phyloP scores from a whole-genome alignment of 2,329 filamentous ascomycete genomes.

The Diplodia scrobiculata region DNA sequence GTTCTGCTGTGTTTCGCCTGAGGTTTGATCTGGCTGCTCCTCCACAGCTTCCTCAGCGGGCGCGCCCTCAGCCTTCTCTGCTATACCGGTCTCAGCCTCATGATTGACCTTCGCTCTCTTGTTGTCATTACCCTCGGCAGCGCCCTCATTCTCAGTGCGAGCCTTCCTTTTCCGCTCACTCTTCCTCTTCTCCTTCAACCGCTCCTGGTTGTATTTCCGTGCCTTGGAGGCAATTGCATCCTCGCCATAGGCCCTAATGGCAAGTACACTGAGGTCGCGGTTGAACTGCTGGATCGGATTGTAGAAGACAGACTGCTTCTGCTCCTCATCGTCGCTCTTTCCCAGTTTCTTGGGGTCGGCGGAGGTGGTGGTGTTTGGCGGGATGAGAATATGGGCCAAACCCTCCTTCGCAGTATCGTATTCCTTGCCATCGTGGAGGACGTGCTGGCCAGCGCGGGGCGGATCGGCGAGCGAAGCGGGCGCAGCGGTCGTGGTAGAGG shows the following conservation, averaged over 20 bases:
- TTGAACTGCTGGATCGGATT: constrained; percentile 99
- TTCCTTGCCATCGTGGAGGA: constrained; percentile 53
- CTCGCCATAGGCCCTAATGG: constrained; percentile 85
- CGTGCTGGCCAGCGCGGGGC: constrained; percentile 39
- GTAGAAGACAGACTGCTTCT: constrained; percentile 84
- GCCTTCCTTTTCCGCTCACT: constrained; percentile 36
- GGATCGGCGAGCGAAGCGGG: constrained; percentile 35
- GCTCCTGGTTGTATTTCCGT: constrained; percentile 38
- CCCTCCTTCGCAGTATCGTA: constrained; percentile 68
- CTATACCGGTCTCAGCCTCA: constrained; percentile 20
- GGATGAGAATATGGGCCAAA: constrained; percentile 67
- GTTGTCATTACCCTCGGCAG: constrained; percentile 31
- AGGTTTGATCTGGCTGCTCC: neutral
- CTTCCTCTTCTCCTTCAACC: constrained; percentile 42
- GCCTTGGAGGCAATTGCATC: constrained; percentile 57
- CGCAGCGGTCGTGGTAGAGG: neutral
- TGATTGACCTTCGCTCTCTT: constrained; percentile 34
- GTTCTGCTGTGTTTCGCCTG: neutral
- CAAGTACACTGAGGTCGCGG: constrained; percentile 87
- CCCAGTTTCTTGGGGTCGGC: constrained; percentile 48
- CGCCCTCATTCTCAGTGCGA: neutral
- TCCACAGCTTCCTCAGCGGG: neutral
- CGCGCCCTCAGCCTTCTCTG: neutral
- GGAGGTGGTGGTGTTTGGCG: constrained; percentile 54
- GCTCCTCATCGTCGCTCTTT: constrained; percentile 52